Base-by-base conservation (phyloP, 2,329 filamentous ascomycete species). In the Hypomyces perniciosus region DNA sequence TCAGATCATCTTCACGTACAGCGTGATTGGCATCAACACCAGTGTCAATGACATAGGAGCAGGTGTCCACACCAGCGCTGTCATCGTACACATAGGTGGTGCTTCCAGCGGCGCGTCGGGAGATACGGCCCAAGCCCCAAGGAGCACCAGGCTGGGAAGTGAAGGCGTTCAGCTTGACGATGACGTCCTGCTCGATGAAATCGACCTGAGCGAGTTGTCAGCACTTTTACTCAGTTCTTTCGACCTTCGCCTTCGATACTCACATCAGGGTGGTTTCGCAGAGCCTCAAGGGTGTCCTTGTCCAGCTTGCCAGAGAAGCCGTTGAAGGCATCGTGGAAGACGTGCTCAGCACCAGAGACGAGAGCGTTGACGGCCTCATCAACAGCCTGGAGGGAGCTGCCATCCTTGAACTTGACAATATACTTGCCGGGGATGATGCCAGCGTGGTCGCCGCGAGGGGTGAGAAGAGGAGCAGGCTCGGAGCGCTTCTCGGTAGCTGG, bases 31-130 rank as follows among this genome's bases (percentile, higher is more conserved):
- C 46, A 30, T 63, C 64, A 49, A 75, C 71, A 6, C 74, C 74
- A 4, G 73, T 73, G 56, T 77, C 75, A 40, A 77, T 67, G 38
- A 77, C 62, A 54, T 77, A 77, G 13, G 68, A 66, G 35, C 68
- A 75, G 7, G 69, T 69, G 6, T 67, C 71, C 42, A 61, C 59
- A 6, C 71, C 73, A 1, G 70, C 69, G n/a, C 57, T 67, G 5
- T 62, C 59, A 38, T 74, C 70, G 50, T 69, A 74, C 45, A 61
- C 59, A 57, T 73, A 74, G 12, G 59, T 61, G 12, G 57, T 64
- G 20, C 58, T 54, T 6, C 62, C 62, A 4, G 62, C 59, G 7
- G 35, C 47, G 6, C 58, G 56, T 60, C 64, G 68, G 7, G 72
- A 74, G 43, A 74, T 60, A 1, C 61, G 61, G 9, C 56, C 61